phyloP scores from a whole-genome alignment of 106 monocot genomes.

The Dendrobium huoshanense region DNA sequence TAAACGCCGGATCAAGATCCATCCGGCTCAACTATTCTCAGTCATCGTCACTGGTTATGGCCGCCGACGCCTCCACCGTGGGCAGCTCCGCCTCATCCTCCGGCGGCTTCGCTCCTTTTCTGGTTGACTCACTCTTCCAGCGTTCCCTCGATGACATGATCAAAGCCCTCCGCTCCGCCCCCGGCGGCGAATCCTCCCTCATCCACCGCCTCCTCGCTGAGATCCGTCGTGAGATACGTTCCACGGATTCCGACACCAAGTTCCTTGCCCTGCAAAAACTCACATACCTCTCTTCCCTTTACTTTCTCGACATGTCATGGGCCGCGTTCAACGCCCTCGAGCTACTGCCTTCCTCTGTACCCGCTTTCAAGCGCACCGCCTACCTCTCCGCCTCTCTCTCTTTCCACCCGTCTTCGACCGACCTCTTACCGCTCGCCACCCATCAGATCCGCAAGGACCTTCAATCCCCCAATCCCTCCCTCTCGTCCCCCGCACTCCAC shows the following conservation, averaged over 20 bases:
- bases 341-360: slow-evolving; percentile 59
- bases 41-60: background rate
- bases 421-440: slow-evolving; percentile 64
- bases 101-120: slow-evolving; percentile 22
- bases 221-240: slow-evolving; percentile 83
- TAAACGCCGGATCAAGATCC: background rate
- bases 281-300: slow-evolving; percentile 75
- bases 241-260: slow-evolving; percentile 50
- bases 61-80: background rate
- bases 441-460: slow-evolving; percentile 90
- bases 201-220: slow-evolving; percentile 52
- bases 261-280: slow-evolving; percentile 72
- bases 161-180: slow-evolving; percentile 52
- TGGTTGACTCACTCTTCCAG: slow-evolving; percentile 78
- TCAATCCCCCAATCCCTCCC: slow-evolving; percentile 17
- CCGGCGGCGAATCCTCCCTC: slow-evolving; percentile 20
- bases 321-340: slow-evolving; percentile 62
- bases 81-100: slow-evolving; percentile 11
- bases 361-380: slow-evolving; percentile 42
- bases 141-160: slow-evolving; percentile 75
- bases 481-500: slow-evolving; percentile 34
- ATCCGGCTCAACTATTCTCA: too few relatives aligned
- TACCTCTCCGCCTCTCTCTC: slow-evolving; percentile 64
- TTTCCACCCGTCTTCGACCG: slow-evolving; percentile 50
- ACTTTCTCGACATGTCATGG: slow-evolving; percentile 40